Evolutionary conservation across 2,329 filamentous ascomycete genomes (phyloP), one percentile per base, ranked within the genome.

Genomic region (Exophiala phaeomuriformis): DNA sequence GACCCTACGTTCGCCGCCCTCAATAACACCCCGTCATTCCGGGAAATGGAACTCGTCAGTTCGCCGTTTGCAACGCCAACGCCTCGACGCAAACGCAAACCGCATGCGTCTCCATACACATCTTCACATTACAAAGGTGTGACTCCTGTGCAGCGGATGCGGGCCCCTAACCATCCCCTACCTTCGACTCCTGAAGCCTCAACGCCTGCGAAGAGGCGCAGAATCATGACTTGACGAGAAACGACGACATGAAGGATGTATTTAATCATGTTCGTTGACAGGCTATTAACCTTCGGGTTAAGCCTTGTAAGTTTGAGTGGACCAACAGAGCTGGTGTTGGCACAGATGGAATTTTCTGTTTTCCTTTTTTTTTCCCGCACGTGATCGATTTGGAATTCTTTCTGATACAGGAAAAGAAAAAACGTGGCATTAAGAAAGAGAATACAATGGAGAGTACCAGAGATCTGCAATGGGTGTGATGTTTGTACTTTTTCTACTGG

Each of bases 21-120:
- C 69, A 73, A 52, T 69, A 74, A 58, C 66, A 68, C 46, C 68
- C 74, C 61, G 69, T 73, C 58, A 69, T 74, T 68, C 69, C 71
- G 5, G 68, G 71, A 56, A 12, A 39, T 57, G 35, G 51, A 55
- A 31, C 41, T 53, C 30, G 53, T 59, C 28, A 60, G 50, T 39
- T 60, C 59, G 10, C 60, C 60, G 19, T 55, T 59, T 39, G 35
- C 50, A 7, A 58, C 60, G 8, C 58, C 56, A 6, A 49, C 52
- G 29, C 56, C 57, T 33, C 46, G 52, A 33, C 57, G 51, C 29
- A 58, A 57, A 44, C 55, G 55, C 28, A 59, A 58, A 52, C 49
- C 45, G 40, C 49, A 55, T 49, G 49, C 56, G 36, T 63, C 61
- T 41, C 61, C 61, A n/a, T 63, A 63, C 46, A 60, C 60, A 35